Evolutionary conservation across 495 filamentous ascomycete genomes (phyloP), one percentile per base, ranked within the genome.

Genomic region (Daldinia grandis): DNA sequence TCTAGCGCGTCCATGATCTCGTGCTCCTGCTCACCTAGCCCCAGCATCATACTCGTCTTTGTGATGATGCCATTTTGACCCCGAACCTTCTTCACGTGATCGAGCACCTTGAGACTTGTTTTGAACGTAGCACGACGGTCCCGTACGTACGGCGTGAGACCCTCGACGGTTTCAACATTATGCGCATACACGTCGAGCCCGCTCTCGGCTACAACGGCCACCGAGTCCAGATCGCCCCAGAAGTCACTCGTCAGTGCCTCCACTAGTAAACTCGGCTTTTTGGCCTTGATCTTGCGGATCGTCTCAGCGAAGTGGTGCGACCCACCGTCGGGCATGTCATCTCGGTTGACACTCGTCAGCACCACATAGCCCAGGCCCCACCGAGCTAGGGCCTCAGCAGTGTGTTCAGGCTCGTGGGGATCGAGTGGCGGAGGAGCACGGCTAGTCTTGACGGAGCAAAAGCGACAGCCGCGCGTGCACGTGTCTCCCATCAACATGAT

Each of bases 401-500:
- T 97, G 80, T 99, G 89, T 83, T 99, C 95, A 1, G 95, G 95
- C 80, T 99, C 95, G 79, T 98, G 95, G 6, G 92, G 91, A 78
- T 99, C 95, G 33, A 98, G 87, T 25, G 95, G 93, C 8, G 90
- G 80, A 3, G 96, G 96, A 0, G 82, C 78, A 42, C 91, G 89
- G 24, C 80, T 87, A 0, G 95, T 99, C 87, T 98, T 98, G 53
- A 99, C 95, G 64, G 88, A 91, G 85, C 95, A 99, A 85, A 99
- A 99, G 44, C 96, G 89, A 79, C 95, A 99, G 21, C 95, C 95
- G 28, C 95, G 90, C 8, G 95, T 99, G 81, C 95, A 99, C 6
- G 95, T 98, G 76, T 99, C 95, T 68, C 95, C 95, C 95, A 98
- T 98, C 6, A 98, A 84, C 96, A 99, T 98, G 81, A 99, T 98